Base-by-base conservation (phyloP, 2,329 filamentous ascomycete genomes). In the Colletotrichum zoysiae region DNA sequence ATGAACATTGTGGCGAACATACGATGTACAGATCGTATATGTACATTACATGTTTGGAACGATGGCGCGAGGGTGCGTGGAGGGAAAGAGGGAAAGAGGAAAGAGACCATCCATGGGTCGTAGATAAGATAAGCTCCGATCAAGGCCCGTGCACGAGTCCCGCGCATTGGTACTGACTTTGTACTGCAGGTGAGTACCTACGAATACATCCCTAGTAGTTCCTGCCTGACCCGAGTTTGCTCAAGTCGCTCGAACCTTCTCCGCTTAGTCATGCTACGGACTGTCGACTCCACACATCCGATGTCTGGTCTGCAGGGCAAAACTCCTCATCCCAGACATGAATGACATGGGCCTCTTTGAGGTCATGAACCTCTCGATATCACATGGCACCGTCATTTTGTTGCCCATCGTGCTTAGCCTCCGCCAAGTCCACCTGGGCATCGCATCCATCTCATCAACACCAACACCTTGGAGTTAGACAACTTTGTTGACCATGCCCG, bases 1-100 rank as follows among this genome's bases (percentile, higher is more conserved):
- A 69, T 26, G 69, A 69, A 69, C n/a, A 46, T 55, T 56, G 69
- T 71, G 59, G 69, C 69, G 44, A 71, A 56, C 50, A 30, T 30
- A 30, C 30, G 3, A 30, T 30, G 30, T 30, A 30, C 30, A 30
- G 30, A 30, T 30, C 2, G 30, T 30, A n/a, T n/a, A n/a, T n/a
- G n/a, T n/a, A n/a, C n/a, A n/a, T n/a, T n/a, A 30, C 30, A 30
- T 26, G 35, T 5, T 16, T 11, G 44, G n/a, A 20, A 26, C 3
- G 5, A n/a, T 40, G 12, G 59, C 6, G 26, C 2, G 20, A 11
- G 26, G 26, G 26, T 26, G 26, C 30, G 23, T 30, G n/a, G 18
- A 44, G 8, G 44, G 18, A 48, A 46, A 26, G 35, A 57, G n/a
- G n/a, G 7, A 57, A 35, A n/a, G 33, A 53, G 48, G 23, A 44